Evolutionary conservation across 116 monocot genomes (phyloP), one percentile per base, ranked within the genome.

Genomic region (Posidonia oceanica): DNA sequence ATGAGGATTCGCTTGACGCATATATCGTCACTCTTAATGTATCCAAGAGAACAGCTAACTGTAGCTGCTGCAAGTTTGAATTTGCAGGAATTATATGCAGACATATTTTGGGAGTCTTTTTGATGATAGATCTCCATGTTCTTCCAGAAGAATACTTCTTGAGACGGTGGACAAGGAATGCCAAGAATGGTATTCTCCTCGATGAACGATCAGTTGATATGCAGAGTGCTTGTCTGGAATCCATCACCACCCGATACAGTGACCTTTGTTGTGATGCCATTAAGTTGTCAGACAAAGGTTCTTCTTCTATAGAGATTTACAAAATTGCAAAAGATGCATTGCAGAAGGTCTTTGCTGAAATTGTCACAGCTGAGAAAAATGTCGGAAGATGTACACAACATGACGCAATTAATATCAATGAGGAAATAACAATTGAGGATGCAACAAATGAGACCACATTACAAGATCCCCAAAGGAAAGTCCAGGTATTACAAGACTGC

Each of bases 401-500:
- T 44, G 94, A 90, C 74, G 77, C 83, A 53, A 97, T 97, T 65
- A 97, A 97, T 69, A 97, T 97, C 59, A 97, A 97, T 82, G 97
- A 97, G 62, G 97, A 92, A 59, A 82, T 92, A 41, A 80, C 87
- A 3, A 80, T 84, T 52, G 92, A 87, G 61, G 91, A 97, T 22
- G 63, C 69, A 39, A 60, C 71, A 51, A 42, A 38, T 63, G 73
- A 73, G 40, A 1, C 68, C 38, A 52, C 59, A 20, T 21, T 68
- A 54, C 78, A 38, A 40, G 69, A 69, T 54, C 68, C 68, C 63
- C 78, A 69, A 53, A 73, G 73, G 52, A 78, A 78, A 63, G 73
- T 74, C 6, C 51, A 66, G 39, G 63, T 39, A 41, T 18, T 13
- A 17, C 10, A 14, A 56, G 13, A 55, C 7, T 38, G 2, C 8